Evolutionary conservation across 176 grass and related monocot species (phyloP), one percentile per base, ranked within the genome.

Genomic region (Poa annua): DNA sequence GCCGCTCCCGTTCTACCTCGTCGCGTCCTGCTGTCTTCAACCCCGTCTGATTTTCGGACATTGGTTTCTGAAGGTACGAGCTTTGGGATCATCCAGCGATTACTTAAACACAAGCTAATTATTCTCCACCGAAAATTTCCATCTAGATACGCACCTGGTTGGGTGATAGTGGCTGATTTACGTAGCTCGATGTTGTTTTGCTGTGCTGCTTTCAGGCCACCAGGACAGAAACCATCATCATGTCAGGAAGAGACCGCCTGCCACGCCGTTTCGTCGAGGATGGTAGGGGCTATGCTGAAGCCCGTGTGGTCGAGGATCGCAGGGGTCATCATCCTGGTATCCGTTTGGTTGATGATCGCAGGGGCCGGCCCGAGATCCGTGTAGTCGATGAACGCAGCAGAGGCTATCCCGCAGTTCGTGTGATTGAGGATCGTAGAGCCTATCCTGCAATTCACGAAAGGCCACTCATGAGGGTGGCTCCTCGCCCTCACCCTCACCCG

Each of bases 171-270:
- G 64, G 69, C 81, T 35, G 63, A 62, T 76, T 75, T 51, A 64
- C 68, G 42, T 69, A 33, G 59, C 29, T 80, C 12, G 6, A 35
- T 24, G 59, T 77, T 68, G 38, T 63, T 89, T 81, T 68, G n/a
- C 53, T 85, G 51, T 63, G 77, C 50, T 48, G 34, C 50, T 81
- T 77, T 45, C 53, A 82, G 78, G 51, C 13, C 35, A 29, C 19
- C 21, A 15, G 64, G 75, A 21, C 20, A 69, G 48, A 36, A 54
- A 63, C 38, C 53, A 71, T 80, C 75, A 94, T 94, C 76, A 94
- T 94, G 92, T 72, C 89, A 1, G 86, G 82, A 44, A 94, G 92
- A 79, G 92, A 81, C 49, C 88, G 84, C 24, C 34, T 77, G 48
- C 89, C 83, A 4, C 86, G 80, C 12, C 83, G 82, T 75, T 63